Base-by-base conservation (phyloP, 2,329 filamentous ascomycete species). In the Epichloe brachyelytri region DNA sequence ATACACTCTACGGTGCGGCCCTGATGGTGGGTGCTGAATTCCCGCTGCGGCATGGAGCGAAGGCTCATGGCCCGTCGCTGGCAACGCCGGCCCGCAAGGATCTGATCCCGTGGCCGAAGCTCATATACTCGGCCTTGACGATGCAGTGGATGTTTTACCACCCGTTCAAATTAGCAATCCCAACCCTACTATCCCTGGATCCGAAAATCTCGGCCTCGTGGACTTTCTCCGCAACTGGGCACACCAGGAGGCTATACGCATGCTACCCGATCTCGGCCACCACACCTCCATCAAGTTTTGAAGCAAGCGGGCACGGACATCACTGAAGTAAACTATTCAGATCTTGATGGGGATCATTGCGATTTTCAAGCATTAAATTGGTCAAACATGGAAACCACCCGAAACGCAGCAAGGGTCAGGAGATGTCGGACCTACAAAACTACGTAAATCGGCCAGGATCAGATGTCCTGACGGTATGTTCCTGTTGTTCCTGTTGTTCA, bases 341-440 rank as follows among this genome's bases (percentile, higher is more conserved):
- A 82, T 49, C 68, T 84, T 6, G 60, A 67, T n/a, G 79, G 78
- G 1, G 77, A 83, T 46, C 50, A 57, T 45, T 78, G 67, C 51
- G 80, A 84, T 57, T 62, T 81, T 22, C 80, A 84, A 58, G 77
- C 79, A 48, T 68, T 83, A 37, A 64, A 81, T 59, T 83, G 80
- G 80, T 56, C 62, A 2, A 63, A 68, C 12, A 64, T 83, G 55
- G 73, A 73, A 2, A 74, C 79, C 2, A 71, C 71, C 11, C 72
- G 78, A 51, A 57, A 57, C 22, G 63, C 69, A 22, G 80, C 78
- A 3, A 70, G 77, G 22, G 61, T 68, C 44, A 68, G 69, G 50
- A 72, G 80, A 19, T 56, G 63, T 41, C 53, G 62, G 14, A 76
- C 71, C 1, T 83, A 81, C 58, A 71, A 62, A 83, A 83, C 57